Base-by-base conservation (phyloP, 2,329 filamentous ascomycete genomes). In the Aspergillus pseudoglaucus region DNA sequence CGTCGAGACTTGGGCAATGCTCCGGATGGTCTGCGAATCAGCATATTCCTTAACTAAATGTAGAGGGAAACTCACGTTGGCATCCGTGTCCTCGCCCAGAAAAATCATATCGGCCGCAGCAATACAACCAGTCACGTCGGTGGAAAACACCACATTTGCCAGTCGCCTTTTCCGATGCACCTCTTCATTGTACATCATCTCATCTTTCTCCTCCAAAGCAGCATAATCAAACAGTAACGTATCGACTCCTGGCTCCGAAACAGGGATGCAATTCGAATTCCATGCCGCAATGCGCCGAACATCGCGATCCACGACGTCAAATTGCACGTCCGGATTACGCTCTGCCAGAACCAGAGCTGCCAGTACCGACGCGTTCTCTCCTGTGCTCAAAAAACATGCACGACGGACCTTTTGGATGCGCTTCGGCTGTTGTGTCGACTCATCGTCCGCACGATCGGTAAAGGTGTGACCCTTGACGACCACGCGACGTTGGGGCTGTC, bases 201-300 rank as follows among this genome's bases (percentile, higher is more conserved):
- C 20, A 6, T 27, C 39, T 23, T 17, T 32, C 12, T 17, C n/a
- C 15, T 42, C 32, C 17, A 17, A 17, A 12, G 25, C 7, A 22
- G 39, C 35, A 9, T 55, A 47, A 14, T 55, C 55, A n/a, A 57
- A 59, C 2, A 58, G n/a, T 8, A 58, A 33, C 9, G 57, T 53
- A 5, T 59, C 54, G 8, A 64, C 35, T 9, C 59, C 60, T 0
- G 61, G 59, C 39, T 64, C 61, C n/a, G 52, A 48, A n/a, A 62
- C 48, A 0, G 59, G 61, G 23, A 55, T 47, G 18, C 49, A 51
- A 45, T 59, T 51, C 0, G 61, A 63, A 38, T 62, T 62, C 61
- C 61, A 64, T 12, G 54, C 49, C 4, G 49, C 43, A 30, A 63
- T 61, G 9, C 56, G 50, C 7, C 50, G 46, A 17, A 52, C 47